Evolutionary conservation across 2,329 filamentous ascomycete species (phyloP).

Genomic region (Fusarium goolgardi): DNA sequence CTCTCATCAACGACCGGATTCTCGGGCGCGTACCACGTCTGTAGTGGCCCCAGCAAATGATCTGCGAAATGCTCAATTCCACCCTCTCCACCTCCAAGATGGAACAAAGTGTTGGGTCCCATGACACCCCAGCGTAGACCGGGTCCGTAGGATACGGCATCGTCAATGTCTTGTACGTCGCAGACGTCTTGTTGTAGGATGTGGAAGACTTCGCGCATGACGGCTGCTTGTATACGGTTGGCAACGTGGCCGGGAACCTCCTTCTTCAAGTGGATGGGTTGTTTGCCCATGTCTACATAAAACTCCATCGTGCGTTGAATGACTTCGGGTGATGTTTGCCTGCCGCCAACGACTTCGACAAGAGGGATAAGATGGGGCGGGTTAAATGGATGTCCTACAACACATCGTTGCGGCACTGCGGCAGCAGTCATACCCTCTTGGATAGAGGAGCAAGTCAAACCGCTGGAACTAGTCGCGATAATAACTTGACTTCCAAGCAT

Average conservation of each 20-base stretch:
- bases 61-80: slow-evolving; percentile 30
- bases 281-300: slow-evolving; percentile 12
- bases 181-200: slow-evolving; percentile 17
- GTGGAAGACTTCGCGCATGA: slow-evolving; percentile 29
- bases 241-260: slow-evolving; percentile 26
- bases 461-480: slow-evolving; percentile 20
- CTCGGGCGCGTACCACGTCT: slow-evolving; percentile 25
- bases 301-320: slow-evolving; percentile 9
- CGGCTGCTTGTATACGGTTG: slow-evolving; percentile 26
- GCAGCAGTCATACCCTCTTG: slow-evolving; percentile 12
- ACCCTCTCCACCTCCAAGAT: slow-evolving; percentile 28
- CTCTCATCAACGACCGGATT: slow-evolving; percentile 23
- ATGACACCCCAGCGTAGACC: slow-evolving; percentile 24
- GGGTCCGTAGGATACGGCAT: slow-evolving; percentile 25
- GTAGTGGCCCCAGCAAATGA: slow-evolving; percentile 14
- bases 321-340: neutral
- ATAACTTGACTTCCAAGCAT: neutral
- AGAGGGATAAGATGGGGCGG: slow-evolving; percentile 24
- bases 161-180: slow-evolving; percentile 16
- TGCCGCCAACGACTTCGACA: slow-evolving; percentile 24
- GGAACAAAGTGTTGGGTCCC: slow-evolving; percentile 20
- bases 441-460: slow-evolving; percentile 23
- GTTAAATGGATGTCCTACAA: slow-evolving; percentile 23
- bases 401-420: slow-evolving; percentile 10
- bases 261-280: slow-evolving; percentile 21